Evolutionary conservation across 768 basidiomycete genomes (phyloP).

Genomic region (Mycena olivaceomarginata): DNA sequence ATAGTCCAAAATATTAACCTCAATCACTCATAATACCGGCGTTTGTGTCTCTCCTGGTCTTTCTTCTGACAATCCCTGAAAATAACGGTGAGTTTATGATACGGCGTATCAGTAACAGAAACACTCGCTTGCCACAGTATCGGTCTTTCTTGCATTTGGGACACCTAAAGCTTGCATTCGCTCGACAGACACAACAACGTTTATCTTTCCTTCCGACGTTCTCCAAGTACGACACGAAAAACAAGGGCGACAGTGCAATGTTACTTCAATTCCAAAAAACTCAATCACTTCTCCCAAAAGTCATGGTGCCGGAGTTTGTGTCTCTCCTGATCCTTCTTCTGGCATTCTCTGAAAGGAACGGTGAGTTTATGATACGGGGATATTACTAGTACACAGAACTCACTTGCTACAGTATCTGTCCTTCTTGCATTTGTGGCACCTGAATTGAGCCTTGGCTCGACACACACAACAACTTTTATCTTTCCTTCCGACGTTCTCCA

Average conservation of each 20-base stretch:
- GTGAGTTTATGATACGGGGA: not conserved
- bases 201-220: conserved; percentile 47
- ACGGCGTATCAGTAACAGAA: not conserved
- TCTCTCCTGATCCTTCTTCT: conserved; percentile 26
- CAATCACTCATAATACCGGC: not conserved
- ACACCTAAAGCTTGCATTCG: conserved; percentile 46
- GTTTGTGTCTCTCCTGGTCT: conserved; percentile 31
- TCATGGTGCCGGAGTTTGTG: conserved; percentile 28
- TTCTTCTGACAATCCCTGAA: conserved; percentile 29
- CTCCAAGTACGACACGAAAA: conserved; percentile 66
- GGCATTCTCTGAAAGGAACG: conserved; percentile 14
- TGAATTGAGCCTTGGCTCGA: conserved; percentile 46
- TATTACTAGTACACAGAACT: not conserved
- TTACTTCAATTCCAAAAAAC: too few relatives aligned
- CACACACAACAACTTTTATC: conserved; percentile 53
- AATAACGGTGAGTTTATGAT: conserved; percentile 6
- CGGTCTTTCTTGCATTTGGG: conserved; percentile 45
- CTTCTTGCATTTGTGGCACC: conserved; percentile 42
- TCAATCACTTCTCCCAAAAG: conserved; percentile 21
- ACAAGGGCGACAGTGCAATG: conserved; percentile 59
- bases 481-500: conserved; percentile 57
- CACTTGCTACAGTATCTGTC: conserved; percentile 55
- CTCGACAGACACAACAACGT: conserved; percentile 54
- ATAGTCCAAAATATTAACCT: too few relatives aligned
- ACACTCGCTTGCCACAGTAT: conserved; percentile 52